phyloP scores from a whole-genome alignment of 2,329 filamentous ascomycete species.

The Harringtonia aguacate region DNA sequence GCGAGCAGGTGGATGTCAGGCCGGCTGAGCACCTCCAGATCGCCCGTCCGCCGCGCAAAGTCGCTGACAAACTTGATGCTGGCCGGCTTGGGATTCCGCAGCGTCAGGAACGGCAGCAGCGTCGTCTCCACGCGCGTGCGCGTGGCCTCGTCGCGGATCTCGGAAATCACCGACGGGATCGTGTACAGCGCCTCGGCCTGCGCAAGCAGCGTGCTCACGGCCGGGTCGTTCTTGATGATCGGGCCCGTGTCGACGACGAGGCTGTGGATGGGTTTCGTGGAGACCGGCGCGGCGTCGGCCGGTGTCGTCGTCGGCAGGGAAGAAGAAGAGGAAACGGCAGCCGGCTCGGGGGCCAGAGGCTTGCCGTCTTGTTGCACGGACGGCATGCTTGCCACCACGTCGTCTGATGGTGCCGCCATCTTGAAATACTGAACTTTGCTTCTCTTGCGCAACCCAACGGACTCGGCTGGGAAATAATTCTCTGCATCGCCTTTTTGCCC shows the following conservation, averaged over 20 bases:
- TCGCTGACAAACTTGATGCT: slow-evolving; percentile 72
- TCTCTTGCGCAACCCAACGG: neutral
- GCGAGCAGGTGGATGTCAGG: slow-evolving; percentile 86
- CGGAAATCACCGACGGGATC: slow-evolving; percentile 72
- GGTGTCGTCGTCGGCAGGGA: neutral
- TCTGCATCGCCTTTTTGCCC: neutral
- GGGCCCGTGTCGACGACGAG: slow-evolving; percentile 86
- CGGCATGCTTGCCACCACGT: neutral
- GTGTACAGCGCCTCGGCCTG: slow-evolving; percentile 72
- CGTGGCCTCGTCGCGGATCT: slow-evolving; percentile 80
- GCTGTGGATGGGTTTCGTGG: slow-evolving; percentile 63
- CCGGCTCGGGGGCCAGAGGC: no score
- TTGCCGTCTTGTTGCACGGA: neutral
- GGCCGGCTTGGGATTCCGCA: slow-evolving; percentile 62
- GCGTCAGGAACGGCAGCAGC: slow-evolving; percentile 71
- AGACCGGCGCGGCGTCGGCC: neutral
- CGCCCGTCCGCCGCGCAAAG: slow-evolving; percentile 83
- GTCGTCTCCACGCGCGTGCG: slow-evolving; percentile 73
- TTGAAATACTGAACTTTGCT: neutral
- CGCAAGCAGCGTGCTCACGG: slow-evolving; percentile 69
- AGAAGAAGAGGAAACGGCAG: neutral
- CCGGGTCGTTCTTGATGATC: slow-evolving; percentile 85
- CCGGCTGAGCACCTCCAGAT: slow-evolving; percentile 75
- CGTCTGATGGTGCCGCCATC: neutral
- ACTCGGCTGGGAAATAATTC: no score